Evolutionary conservation across 1,284 basidiomycete species (phyloP).

Genomic region (Cerioporus squamosus): DNA sequence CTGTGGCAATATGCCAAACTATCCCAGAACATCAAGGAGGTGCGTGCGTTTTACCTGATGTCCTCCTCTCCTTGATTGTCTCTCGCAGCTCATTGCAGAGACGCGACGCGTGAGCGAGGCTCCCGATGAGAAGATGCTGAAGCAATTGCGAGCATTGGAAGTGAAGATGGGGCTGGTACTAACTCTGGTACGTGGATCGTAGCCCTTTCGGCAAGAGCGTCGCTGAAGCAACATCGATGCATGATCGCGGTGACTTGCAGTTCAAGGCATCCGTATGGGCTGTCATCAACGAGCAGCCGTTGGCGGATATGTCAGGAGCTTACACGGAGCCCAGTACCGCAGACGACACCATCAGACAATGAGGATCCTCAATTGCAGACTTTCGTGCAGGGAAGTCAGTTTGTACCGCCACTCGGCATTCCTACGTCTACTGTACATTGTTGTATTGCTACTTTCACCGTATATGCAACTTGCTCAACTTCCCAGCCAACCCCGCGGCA

Average conservation of each 20-base stretch:
- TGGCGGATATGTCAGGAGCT: slow-evolving; percentile 45
- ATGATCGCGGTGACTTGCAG: slow-evolving; percentile 41
- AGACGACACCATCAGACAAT: slow-evolving; percentile 36
- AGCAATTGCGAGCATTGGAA: slow-evolving; percentile 82
- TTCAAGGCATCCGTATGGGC: slow-evolving; percentile 97
- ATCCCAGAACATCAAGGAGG: slow-evolving; percentile 57
- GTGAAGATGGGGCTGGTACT: slow-evolving; percentile 94
- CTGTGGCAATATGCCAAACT: slow-evolving; percentile 66
- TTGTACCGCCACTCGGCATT: neutral
- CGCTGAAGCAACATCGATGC: neutral
- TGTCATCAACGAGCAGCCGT: slow-evolving; percentile 85
- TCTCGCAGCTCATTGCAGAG: slow-evolving; percentile 55
- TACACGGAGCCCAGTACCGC: slow-evolving; percentile 37
- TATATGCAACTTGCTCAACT: slow-evolving; percentile 56
- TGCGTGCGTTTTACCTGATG: slow-evolving; percentile 24
- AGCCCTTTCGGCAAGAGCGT: neutral
- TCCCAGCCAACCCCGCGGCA: slow-evolving; percentile 29
- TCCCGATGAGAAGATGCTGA: slow-evolving; percentile 79
- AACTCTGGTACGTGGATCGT: slow-evolving; percentile 67
- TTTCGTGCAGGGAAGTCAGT: neutral
- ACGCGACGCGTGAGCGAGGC: slow-evolving; percentile 65
- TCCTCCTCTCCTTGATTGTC: too few species aligned
- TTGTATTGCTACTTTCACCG: slow-evolving; percentile 35
- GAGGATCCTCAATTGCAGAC: neutral
- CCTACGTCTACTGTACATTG: slow-evolving; percentile 13